phyloP scores from a whole-genome alignment of 331 rosid genomes.

The Quercus lobata region DNA sequence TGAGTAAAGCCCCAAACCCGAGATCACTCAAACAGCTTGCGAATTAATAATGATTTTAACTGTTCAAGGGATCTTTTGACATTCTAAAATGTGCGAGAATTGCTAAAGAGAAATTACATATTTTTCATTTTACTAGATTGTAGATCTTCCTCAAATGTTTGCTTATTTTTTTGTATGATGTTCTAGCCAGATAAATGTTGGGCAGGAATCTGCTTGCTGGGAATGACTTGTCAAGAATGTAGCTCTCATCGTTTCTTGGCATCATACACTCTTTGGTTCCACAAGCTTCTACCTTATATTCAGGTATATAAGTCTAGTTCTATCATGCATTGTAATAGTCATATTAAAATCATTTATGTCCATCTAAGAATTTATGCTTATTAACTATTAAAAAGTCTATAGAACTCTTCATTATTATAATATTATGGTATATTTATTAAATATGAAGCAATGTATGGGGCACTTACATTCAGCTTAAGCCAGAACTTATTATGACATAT shows the following conservation, averaged over 20 bases:
- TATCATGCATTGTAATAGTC: not conserved
- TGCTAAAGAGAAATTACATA: not conserved
- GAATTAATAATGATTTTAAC: no score
- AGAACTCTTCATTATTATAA: not conserved
- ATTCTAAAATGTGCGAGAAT: no score
- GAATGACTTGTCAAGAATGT: constrained; percentile 76
- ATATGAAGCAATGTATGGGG: no score
- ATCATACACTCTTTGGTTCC: constrained; percentile 66
- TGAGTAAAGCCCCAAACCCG: no score
- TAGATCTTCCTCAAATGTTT: not conserved
- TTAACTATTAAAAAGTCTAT: not conserved
- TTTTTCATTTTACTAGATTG: not conserved
- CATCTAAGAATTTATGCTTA: not conserved
- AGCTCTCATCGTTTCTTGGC: constrained; percentile 60
- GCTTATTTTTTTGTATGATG: constrained; percentile 19
- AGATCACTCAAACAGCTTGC: no score
- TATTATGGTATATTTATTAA: no score
- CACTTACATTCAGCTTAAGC: no score
- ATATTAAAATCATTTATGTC: not conserved
- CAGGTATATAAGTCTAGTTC: constrained; percentile 46
- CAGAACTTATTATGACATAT: no score
- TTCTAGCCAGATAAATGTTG: constrained; percentile 90
- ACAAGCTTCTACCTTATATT: constrained; percentile 42
- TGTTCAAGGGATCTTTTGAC: no score
- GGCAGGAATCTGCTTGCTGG: constrained; percentile 78